A percentile compares a stretch with the other conserved stretches of the same genome.
These are phyloP conservation scores for Mycena capillaripes DNA, from an alignment of 768 basidiomycete genomes.

Conservation along the genomic window DNA sequence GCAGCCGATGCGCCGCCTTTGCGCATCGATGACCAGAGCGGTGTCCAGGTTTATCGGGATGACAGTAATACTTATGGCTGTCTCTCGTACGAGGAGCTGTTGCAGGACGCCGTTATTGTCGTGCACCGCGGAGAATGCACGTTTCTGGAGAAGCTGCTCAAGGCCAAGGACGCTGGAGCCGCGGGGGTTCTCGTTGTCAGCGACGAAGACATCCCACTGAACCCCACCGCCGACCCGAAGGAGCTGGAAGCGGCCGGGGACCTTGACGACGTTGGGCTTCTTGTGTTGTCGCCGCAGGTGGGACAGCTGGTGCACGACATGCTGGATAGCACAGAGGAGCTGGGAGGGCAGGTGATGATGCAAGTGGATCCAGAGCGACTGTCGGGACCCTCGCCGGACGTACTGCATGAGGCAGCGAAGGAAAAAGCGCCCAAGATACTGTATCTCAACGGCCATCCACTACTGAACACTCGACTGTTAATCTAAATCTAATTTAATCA, in stretches of 20 bases:
- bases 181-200: constrained; percentile 84
- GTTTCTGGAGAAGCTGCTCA: constrained; percentile 85
- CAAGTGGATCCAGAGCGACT: constrained; percentile 58
- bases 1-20: constrained; percentile 45
- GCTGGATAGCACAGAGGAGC: constrained; percentile 64
- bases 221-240: constrained; percentile 72
- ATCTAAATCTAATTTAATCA: constrained; percentile 65
- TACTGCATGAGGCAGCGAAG: constrained; percentile 42
- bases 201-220: constrained; percentile 69
- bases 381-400: constrained; percentile 39
- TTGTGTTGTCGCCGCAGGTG: constrained; percentile 67
- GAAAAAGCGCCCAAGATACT: constrained; percentile 58
- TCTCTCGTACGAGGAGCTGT: constrained; percentile 60
- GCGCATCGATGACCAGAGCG: constrained; percentile 64
- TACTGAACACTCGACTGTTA: constrained; percentile 82
- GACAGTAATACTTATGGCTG: constrained; percentile 72
- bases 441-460: constrained; percentile 82
- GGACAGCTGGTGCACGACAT: constrained; percentile 70
- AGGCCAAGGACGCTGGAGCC: constrained; percentile 79
- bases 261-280: constrained; percentile 68
- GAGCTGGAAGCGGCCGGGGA: constrained; percentile 73
- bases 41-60: constrained; percentile 69
- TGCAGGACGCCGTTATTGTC: constrained; percentile 69
- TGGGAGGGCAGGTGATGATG: constrained; percentile 66
- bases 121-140: constrained; percentile 87